These are phyloP conservation scores for Aspergillus puulaauensis DNA, from an alignment of 2,329 filamentous ascomycete species.

Conservation along the genomic window DNA sequence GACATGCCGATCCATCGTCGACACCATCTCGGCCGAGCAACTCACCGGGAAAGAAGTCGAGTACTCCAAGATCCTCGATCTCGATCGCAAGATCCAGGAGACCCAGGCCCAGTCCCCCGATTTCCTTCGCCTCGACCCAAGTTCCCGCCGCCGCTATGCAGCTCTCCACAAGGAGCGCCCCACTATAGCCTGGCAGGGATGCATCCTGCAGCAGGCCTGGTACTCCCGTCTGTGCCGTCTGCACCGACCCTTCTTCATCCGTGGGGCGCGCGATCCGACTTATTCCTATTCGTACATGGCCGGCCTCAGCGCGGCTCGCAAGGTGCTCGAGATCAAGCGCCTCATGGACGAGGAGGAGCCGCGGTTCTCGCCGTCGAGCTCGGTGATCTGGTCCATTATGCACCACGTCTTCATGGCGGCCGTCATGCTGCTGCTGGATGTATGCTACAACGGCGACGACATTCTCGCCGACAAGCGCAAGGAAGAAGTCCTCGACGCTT, in stretches of 20 bases:
- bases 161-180: conserved; percentile 30
- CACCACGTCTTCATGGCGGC: conserved; percentile 44
- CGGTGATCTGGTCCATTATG: conserved; percentile 33
- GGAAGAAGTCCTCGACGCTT: conserved; percentile 39
- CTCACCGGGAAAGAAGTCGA: conserved; percentile 26
- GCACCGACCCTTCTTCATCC: conserved; percentile 41
- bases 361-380: conserved; percentile 25
- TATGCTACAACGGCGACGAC: conserved; percentile 42
- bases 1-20: conserved; percentile 42
- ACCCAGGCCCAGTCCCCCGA: conserved; percentile 31
- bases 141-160: conserved; percentile 25
- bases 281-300: conserved; percentile 41
- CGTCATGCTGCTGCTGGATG: conserved; percentile 40
- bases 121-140: conserved; percentile 38
- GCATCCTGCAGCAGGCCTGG: conserved; percentile 35
- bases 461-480: conserved; percentile 35
- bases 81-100: conserved; percentile 37
- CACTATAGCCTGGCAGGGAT: conserved; percentile 35
- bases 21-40: conserved; percentile 31
- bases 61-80: conserved; percentile 39
- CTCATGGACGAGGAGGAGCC: conserved; percentile 34
- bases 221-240: conserved; percentile 39
- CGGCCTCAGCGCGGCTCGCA: conserved; percentile 39
- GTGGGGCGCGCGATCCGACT: conserved; percentile 32
- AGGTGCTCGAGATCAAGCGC: conserved; percentile 37